Base-by-base conservation (phyloP, 2,329 filamentous ascomycete genomes). In the Diaporthe vexans region DNA sequence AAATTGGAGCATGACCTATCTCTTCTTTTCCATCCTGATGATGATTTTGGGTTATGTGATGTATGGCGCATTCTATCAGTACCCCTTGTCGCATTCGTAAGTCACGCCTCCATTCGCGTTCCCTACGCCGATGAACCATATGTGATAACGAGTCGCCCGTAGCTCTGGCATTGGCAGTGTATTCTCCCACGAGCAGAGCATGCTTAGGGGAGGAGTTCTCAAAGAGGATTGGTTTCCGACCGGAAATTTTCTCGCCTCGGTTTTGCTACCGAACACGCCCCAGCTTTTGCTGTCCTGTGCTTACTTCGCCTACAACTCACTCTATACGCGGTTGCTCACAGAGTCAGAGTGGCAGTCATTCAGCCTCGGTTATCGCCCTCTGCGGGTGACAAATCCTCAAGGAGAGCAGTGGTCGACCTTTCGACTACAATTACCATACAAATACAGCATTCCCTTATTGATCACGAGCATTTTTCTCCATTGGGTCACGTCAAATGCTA, bases 291-390 rank as follows among this genome's bases (percentile, higher is more conserved):
- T 79, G 8, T 78, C 77, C 4, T 35, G 76, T 2, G 76, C 67
- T 35, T 79, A 79, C 40, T 77, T 79, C n/a, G 51, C 75, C 1
- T 77, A 79, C 35, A 77, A 79, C 37, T 48, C 58, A 0, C 61
- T 80, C 3, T 76, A 77, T 56, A 79, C 79, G 2, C 76, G 77
- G 2, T 56, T 79, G 1, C 46, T 35, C 3, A 69, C 57, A 26
- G 76, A 80, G 69, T 43, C 76, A 48, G 78, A 79, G 48, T 79
- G 76, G 77, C 77, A 77, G 54, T 58, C 73, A 9, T 79, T 76
- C 56, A 75, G 73, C 58, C 5, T 77, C n/a, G 52, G 33, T 19
- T 71, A 71, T 46, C 68, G 48, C 21, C 37, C 48, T 40, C 21
- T 71, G 54, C 35, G 68, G 24, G 68, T 71, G 26, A 71, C 78